Evolutionary conservation across 2,329 filamentous ascomycete species (phyloP).

Genomic region (Aurifilum marmelostoma): DNA sequence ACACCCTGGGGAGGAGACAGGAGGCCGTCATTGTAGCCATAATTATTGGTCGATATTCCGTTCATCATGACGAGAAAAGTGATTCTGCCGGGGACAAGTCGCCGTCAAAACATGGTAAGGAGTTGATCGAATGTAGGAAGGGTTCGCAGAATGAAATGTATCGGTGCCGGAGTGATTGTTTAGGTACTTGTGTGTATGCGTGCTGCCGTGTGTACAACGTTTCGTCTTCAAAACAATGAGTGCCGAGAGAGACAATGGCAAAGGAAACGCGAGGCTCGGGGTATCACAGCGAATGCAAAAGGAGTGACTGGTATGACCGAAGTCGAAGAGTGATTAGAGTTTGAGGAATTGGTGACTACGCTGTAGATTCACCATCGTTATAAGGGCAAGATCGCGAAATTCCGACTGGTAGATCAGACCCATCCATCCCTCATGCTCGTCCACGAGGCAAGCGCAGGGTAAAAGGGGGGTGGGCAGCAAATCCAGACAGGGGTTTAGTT

Average conservation of each 20-base stretch:
- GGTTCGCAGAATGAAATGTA: neutral
- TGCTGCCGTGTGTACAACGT: neutral
- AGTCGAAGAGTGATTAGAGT: constrained; percentile 13
- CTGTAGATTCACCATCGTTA: constrained; percentile 14
- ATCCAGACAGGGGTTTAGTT: constrained; percentile 6
- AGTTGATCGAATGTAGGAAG: constrained; percentile 5
- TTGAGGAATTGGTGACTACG: constrained; percentile 7
- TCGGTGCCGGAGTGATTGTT: neutral
- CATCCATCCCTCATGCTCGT: neutral
- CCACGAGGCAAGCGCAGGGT: constrained; percentile 6
- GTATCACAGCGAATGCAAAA: constrained; percentile 23
- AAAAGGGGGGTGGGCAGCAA: constrained; percentile 1
- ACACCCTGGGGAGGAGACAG: constrained; percentile 31
- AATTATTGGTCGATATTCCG: constrained; percentile 23
- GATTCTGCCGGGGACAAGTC: constrained; percentile 4
- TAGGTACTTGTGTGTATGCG: neutral
- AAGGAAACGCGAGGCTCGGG: constrained; percentile 18
- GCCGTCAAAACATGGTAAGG: constrained; percentile 29
- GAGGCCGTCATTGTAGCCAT: constrained; percentile 37
- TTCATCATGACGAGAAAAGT: constrained; percentile 26
- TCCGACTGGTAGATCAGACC: constrained; percentile 15
- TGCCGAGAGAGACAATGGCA: constrained; percentile 9
- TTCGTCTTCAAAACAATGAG: constrained; percentile 14
- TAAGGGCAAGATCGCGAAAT: constrained; percentile 14
- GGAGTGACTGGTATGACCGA: constrained; percentile 23